Evolutionary conservation across 2,329 filamentous ascomycete species (phyloP), one percentile per base, ranked within the genome.

Genomic region (Plectosphaerella plurivora): DNA sequence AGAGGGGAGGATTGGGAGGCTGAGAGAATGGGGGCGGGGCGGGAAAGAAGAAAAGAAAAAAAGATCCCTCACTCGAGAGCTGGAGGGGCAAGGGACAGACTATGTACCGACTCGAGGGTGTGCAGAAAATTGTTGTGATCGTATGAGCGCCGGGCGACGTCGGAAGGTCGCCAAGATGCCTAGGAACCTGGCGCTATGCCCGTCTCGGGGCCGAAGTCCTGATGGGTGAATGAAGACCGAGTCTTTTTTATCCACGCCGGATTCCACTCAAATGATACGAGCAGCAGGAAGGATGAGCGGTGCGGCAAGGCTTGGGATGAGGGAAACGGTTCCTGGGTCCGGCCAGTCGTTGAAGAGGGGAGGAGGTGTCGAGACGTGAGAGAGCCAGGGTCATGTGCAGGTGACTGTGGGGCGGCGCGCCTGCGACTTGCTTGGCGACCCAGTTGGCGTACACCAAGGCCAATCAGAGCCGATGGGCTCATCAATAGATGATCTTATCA

Each of bases 301-400:
- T 28, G 25, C 25, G 25, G 25, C 25, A 28, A 28, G 25, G 25
- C 25, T 28, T 28, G 25, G 25, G 25, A 28, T 5, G 5, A 28
- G 10, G 25, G 25, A 47, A 10, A 36, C 47, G 49, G 49, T 46
- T 28, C 25, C 25, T 28, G 52, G 52, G 45, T 44, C 14, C 51
- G 49, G 24, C 52, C 52, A 50, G 54, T 54, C 49, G 51, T 50
- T 52, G 33, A 52, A 52, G 47, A 41, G 54, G 47, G 52, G 54
- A 54, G 54, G 52, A 49, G n/a, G 49, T 28, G 47, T 54, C 52
- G 51, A 41, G 47, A 45, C n/a, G 39, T 42, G n/a, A 10, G 24
- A 15, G 48, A 47, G 47, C 49, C 36, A 46, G 54, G 39, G 16
- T 42, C 15, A 18, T 18, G 39, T 6, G 39, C 39, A 42, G 39